Base-by-base conservation (phyloP, 2,329 filamentous ascomycete species). In the Stenocarpella maydis region DNA sequence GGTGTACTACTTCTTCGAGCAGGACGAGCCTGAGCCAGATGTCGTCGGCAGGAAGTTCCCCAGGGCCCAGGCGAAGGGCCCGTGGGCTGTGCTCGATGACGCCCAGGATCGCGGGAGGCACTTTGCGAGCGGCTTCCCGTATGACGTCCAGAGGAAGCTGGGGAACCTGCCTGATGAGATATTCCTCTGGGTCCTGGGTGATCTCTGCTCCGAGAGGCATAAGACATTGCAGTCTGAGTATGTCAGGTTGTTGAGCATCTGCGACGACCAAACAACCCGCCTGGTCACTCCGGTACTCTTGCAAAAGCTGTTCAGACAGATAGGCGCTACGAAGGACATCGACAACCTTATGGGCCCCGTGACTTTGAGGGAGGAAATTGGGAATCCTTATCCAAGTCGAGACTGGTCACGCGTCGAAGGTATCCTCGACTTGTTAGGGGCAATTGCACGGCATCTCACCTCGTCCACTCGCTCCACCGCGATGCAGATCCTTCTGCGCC, bases 131-230 rank as follows among this genome's bases (percentile, higher is more conserved):
- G 91, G 91, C 1, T 80, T 91, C 68, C 83, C 90, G 1, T 84
- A 87, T 67, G 84, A 87, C 53, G 80, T 90, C 17, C 79, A 87
- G 19, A 75, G 77, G 5, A 78, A 78, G 68, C 81, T 80, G 47
- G 77, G 78, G 15, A 72, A 76, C 3, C 76, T 94, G 15, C 88
- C 91, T 0, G 87, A 92, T 70, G 85, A 91, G 67, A 75, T 94
- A 1, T 84, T 93, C 61, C 74, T 85, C 19, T 95, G 92, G 92
- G 81, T 93, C 3, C 75, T 92, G 7, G 80, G 87, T 61, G 85
- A 90, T 79, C 80, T 90, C 26, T 87, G 85, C 67, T 76, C 81
- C 2, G 89, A 92, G 74, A 79, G 81, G 49, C 85, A 86, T 39
- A 80, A 83, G 50, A 82, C 87, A 53, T 77, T 93, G 50, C 85